Percentiles rank a stretch among this genome's conserved stretches.
Evolutionary conservation across 495 filamentous ascomycete species (phyloP).

Genomic region (Penicillium nucicola): DNA sequence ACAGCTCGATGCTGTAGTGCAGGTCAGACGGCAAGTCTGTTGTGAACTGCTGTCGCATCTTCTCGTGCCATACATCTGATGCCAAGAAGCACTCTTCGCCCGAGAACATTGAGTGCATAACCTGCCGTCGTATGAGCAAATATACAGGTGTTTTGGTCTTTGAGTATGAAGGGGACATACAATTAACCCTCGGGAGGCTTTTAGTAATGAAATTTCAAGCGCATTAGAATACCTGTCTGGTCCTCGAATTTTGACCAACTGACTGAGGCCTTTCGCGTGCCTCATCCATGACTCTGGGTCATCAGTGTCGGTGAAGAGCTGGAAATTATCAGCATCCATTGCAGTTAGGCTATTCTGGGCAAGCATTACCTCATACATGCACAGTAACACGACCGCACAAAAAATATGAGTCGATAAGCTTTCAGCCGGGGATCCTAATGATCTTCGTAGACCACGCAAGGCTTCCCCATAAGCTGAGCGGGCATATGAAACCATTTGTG

Average conservation of each 20-base stretch:
- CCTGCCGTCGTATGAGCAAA: slow-evolving; percentile 14
- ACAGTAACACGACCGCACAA: slow-evolving; percentile 32
- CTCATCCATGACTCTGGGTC: slow-evolving; percentile 37
- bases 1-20: slow-evolving; percentile 23
- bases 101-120: slow-evolving; percentile 37
- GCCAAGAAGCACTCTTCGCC: slow-evolving; percentile 30
- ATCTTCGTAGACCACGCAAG: slow-evolving; percentile 21
- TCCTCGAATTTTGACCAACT: slow-evolving; percentile 26
- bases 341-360: neutral
- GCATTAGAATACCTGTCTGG: slow-evolving; percentile 23
- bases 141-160: neutral
- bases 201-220: slow-evolving; percentile 27
- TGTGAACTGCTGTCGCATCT: slow-evolving; percentile 25
- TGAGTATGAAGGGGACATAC: slow-evolving; percentile 11
- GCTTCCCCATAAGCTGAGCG: slow-evolving; percentile 28
- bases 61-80: slow-evolving; percentile 28
- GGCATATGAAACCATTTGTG: slow-evolving; percentile 28
- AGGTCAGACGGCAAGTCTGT: slow-evolving; percentile 8
- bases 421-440: slow-evolving; percentile 22
- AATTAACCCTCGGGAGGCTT: slow-evolving; percentile 31
- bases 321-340: neutral
- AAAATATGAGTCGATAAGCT: slow-evolving; percentile 28
- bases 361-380: slow-evolving; percentile 31
- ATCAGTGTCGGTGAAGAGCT: slow-evolving; percentile 34
- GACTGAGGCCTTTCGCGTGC: slow-evolving; percentile 33